Evolutionary conservation across 2,329 filamentous ascomycete genomes (phyloP).

Genomic region (Fusarium nematophilum): DNA sequence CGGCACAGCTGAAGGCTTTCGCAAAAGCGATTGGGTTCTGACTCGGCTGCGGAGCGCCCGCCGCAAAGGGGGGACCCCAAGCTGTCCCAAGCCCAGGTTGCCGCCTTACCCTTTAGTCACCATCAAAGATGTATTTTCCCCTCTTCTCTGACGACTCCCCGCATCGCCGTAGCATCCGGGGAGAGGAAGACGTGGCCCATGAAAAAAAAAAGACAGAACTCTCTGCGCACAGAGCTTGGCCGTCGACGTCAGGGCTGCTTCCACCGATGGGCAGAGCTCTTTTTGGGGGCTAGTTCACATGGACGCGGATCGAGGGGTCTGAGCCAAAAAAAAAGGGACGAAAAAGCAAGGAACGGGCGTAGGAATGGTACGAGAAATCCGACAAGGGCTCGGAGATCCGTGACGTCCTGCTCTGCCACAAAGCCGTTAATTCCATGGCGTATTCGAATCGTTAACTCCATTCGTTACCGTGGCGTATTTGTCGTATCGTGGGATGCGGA

Average conservation of each 20-base stretch:
- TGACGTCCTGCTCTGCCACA: slow-evolving; percentile 27
- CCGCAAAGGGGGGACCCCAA: neutral
- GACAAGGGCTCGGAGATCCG: slow-evolving; percentile 19
- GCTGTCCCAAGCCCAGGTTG: slow-evolving; percentile 18
- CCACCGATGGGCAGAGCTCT: too few species aligned
- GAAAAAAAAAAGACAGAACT: neutral
- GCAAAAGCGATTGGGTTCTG: slow-evolving; percentile 34
- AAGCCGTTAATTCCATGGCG: slow-evolving; percentile 19
- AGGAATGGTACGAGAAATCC: slow-evolving; percentile 9
- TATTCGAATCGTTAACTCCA: slow-evolving; percentile 29
- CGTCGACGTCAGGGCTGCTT: too few species aligned
- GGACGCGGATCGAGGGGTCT: too few species aligned
- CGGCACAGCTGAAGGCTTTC: neutral
- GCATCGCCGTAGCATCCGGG: neutral
- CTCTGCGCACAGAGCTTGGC: neutral
- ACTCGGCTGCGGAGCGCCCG: slow-evolving; percentile 32
- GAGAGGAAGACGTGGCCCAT: too few species aligned
- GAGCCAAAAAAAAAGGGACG: too few species aligned
- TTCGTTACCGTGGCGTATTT: neutral
- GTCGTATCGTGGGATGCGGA: too few species aligned
- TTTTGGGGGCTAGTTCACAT: too few species aligned
- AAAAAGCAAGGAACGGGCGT: too few species aligned
- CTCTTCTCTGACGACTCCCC: neutral
- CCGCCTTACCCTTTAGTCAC: too few species aligned
- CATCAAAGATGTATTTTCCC: too few species aligned